Evolutionary conservation across 345 rosid species (phyloP).

Genomic region (Arabidopsis suecica): DNA sequence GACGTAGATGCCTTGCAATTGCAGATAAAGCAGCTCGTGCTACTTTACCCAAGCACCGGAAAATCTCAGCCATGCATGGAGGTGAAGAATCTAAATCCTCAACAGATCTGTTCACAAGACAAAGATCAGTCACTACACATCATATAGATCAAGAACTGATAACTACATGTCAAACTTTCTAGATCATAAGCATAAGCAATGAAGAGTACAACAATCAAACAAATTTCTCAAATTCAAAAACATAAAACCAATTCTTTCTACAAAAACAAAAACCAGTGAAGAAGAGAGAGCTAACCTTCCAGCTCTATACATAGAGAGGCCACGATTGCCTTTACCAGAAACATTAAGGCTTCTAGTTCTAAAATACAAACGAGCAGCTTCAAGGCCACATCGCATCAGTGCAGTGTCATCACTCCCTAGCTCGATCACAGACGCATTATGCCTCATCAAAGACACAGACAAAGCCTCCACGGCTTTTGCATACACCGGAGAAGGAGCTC

Average conservation of each 20-base stretch:
- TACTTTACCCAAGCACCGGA: conserved; percentile 91
- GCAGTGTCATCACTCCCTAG: conserved; percentile 73
- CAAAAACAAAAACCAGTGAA: not conserved
- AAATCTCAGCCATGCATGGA: conserved; percentile 93
- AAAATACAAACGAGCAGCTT: conserved; percentile 78
- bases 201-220: conserved; percentile 2
- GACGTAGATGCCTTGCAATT: conserved; percentile 89
- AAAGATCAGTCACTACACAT: conserved; percentile 10
- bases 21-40: conserved; percentile 91
- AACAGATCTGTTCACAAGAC: conserved; percentile 60
- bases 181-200: not conserved
- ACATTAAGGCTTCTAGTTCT: conserved; percentile 54
- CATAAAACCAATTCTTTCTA: not conserved
- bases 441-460: conserved; percentile 77
- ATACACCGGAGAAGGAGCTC: conserved; percentile 69
- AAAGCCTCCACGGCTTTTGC: conserved; percentile 80
- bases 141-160: not conserved
- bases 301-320: conserved; percentile 80
- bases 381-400: conserved; percentile 82
- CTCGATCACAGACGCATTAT: conserved; percentile 89
- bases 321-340: conserved; percentile 63
- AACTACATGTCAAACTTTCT: not conserved
- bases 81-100: conserved; percentile 96
- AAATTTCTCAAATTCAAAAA: not conserved
- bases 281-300: conserved; percentile 63